Conservation (phyloP, 257 asterid genomes). For the Scutellaria galericulata region DNA sequence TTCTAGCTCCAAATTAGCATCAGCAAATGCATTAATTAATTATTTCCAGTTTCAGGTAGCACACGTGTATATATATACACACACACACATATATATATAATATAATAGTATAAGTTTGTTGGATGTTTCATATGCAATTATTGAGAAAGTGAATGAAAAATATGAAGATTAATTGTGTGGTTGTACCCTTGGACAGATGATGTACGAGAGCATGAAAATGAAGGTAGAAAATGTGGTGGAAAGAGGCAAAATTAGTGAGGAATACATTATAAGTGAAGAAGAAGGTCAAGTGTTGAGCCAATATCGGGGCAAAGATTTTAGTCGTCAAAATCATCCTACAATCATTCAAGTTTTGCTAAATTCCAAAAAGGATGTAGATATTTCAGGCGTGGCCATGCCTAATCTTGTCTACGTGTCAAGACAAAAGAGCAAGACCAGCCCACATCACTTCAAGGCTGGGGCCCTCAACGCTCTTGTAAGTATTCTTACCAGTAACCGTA, state of each 20-base stretch:
- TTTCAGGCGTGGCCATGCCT: slow-evolving; percentile 51
- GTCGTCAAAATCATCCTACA: slow-evolving; percentile 56
- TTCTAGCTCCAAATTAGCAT: not conserved
- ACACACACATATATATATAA: too few species aligned
- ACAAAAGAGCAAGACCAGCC: slow-evolving; percentile 51
- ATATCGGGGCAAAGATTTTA: slow-evolving; percentile 42
- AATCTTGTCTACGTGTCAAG: slow-evolving; percentile 70
- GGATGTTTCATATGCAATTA: too few species aligned
- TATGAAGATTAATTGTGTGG: too few species aligned
- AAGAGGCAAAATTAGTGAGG: slow-evolving; percentile 45
- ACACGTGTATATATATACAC: too few species aligned
- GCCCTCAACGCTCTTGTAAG: slow-evolving; percentile 78
- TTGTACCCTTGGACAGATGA: slow-evolving; percentile 35
- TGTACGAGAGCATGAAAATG: slow-evolving; percentile 57
- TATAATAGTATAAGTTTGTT: too few species aligned
- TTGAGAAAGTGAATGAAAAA: too few species aligned
- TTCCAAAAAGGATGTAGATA: slow-evolving; percentile 46
- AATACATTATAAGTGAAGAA: slow-evolving; percentile 42
- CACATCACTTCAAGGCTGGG: slow-evolving; percentile 81
- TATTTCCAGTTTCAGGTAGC: too few species aligned
- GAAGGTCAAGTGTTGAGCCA: slow-evolving; percentile 42
- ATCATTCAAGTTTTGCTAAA: slow-evolving; percentile 53
- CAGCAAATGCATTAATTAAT: too few species aligned
- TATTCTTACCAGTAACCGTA: not conserved
- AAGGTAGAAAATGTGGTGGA: slow-evolving; percentile 49